Conservation (phyloP, 495 filamentous ascomycete genomes). For the Xylaria bambusicola region DNA sequence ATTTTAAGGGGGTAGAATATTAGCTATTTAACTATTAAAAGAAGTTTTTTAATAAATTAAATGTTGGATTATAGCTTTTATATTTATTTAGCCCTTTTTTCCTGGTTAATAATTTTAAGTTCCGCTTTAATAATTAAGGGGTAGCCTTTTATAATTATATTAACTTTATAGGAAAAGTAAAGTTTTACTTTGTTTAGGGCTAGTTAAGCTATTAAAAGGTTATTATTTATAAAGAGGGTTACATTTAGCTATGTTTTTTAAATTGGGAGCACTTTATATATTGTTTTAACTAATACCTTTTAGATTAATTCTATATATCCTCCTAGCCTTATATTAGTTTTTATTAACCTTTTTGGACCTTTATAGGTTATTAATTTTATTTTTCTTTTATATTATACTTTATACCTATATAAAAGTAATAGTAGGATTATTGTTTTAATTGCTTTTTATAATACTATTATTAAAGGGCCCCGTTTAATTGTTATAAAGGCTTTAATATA, state of each 20-base stretch:
- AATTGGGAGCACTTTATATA: not conserved
- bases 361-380: not conserved
- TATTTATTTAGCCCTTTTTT: not conserved
- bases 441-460: not conserved
- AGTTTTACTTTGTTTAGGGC: not conserved
- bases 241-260: not conserved
- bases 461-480: not conserved
- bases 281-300: not conserved
- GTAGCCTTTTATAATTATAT: not conserved
- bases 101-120: not conserved
- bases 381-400: not conserved
- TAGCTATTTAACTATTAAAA: not conserved
- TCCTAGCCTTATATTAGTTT: not conserved
- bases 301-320: not conserved
- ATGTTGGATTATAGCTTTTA: not conserved
- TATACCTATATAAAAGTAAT: not conserved
- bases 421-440: not conserved
- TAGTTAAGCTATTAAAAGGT: not conserved
- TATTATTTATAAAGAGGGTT: not conserved
- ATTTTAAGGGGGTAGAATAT: not conserved
- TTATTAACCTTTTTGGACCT: not conserved
- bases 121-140: not conserved
- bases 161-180: not conserved
- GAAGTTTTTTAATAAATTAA: not conserved
- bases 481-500: conserved; percentile 6